Conservation (phyloP, 495 filamentous ascomycete genomes). For the Pyrenula aspistea region DNA sequence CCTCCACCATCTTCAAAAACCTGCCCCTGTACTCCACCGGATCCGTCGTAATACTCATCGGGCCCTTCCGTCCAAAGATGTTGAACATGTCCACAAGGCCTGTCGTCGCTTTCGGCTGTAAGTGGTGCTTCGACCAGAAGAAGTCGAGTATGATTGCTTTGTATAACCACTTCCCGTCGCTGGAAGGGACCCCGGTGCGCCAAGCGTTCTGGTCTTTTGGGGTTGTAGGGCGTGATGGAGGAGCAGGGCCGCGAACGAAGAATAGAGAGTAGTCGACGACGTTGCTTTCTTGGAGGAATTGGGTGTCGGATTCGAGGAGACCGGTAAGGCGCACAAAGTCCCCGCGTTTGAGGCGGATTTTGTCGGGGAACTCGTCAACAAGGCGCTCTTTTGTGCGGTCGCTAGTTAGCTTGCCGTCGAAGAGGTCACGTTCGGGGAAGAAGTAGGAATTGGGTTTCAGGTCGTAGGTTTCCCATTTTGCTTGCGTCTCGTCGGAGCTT, state of each 20-base stretch:
- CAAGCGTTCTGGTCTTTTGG: constrained; percentile 21
- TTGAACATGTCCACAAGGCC: constrained; percentile 50
- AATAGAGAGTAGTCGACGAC: constrained; percentile 62
- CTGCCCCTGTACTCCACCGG: constrained; percentile 52
- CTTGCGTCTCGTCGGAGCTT: constrained; percentile 8
- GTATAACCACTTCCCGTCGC: constrained; percentile 52
- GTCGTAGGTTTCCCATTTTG: constrained; percentile 55
- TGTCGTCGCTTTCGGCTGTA: constrained; percentile 49
- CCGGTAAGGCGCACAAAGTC: constrained; percentile 38
- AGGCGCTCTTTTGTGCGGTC: constrained; percentile 45
- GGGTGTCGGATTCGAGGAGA: constrained; percentile 42
- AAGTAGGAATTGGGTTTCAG: constrained; percentile 63
- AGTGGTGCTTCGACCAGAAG: constrained; percentile 59
- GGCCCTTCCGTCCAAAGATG: constrained; percentile 39
- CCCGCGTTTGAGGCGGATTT: constrained; percentile 37
- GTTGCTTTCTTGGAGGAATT: constrained; percentile 44
- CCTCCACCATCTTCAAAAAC: constrained; percentile 49
- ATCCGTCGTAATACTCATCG: constrained; percentile 60
- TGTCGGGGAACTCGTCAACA: constrained; percentile 52
- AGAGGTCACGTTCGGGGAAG: constrained; percentile 56
- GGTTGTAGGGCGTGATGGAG: constrained; percentile 12
- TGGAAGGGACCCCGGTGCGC: constrained; percentile 42
- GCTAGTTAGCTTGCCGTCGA: constrained; percentile 43
- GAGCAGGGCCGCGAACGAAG: constrained; percentile 41
- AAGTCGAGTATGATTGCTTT: constrained; percentile 53